These are phyloP conservation scores for Boletus sp. DNA, from an alignment of 768 basidiomycete genomes.

Conservation along the genomic window DNA sequence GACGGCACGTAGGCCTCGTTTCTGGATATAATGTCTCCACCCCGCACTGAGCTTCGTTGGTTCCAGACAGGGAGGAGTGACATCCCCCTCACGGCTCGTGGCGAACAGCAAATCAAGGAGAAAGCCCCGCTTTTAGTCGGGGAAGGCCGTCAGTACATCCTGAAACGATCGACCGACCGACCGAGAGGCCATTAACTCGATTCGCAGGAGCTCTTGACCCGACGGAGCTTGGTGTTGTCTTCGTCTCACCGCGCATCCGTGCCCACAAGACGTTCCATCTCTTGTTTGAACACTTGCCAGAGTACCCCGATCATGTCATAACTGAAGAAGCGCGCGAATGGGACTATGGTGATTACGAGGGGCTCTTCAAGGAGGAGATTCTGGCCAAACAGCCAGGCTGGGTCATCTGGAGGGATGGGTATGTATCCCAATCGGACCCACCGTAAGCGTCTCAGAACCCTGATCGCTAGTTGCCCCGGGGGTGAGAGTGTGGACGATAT, in stretches of 20 bases:
- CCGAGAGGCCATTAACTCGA: not conserved
- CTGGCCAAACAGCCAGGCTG: constrained; percentile 55
- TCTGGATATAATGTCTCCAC: not conserved
- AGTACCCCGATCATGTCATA: constrained; percentile 49
- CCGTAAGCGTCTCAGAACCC: not conserved
- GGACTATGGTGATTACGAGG: constrained; percentile 93
- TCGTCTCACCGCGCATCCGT: constrained; percentile 84
- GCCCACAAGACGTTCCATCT: constrained; percentile 86
- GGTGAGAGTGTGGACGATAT: constrained; percentile 85
- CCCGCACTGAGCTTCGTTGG: not conserved
- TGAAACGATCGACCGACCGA: not conserved
- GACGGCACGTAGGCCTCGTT: constrained; percentile 54
- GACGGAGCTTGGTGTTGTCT: constrained; percentile 64
- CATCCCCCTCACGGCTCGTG: constrained; percentile 79
- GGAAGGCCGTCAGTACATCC: constrained; percentile 57
- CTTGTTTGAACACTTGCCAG: constrained; percentile 53
- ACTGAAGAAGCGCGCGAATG: constrained; percentile 77
- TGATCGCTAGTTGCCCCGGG: constrained; percentile 64
- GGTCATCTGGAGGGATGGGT: constrained; percentile 88
- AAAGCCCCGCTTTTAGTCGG: constrained; percentile 71
- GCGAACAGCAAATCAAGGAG: constrained; percentile 65
- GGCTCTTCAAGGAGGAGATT: constrained; percentile 77
- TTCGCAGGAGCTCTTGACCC: constrained; percentile 72
- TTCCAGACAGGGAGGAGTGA: constrained; percentile 80
- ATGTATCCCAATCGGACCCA: constrained; percentile 16